phyloP scores from a whole-genome alignment of 352 stramenopile genomes.

The Blastocystis sp. region DNA sequence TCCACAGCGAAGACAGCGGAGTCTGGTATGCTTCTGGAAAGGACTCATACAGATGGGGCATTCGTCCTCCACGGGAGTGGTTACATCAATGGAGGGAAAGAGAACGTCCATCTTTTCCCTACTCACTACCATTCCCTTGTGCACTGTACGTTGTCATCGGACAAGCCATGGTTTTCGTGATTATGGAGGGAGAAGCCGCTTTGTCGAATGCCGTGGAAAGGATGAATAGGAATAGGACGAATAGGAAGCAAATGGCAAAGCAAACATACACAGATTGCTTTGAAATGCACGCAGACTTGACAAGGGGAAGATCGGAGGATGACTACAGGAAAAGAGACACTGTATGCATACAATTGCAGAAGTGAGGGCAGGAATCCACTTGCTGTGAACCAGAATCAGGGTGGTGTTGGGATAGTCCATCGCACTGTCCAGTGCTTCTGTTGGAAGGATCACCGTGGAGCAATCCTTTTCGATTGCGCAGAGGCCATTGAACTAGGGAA shows the following conservation, averaged over 20 bases:
- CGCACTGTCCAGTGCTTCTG: not conserved
- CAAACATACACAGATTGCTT: not conserved
- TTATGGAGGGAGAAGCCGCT: not conserved
- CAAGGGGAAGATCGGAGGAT: not conserved
- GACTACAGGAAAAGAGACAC: not conserved
- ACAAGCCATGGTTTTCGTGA: not conserved
- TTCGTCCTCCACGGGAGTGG: not conserved
- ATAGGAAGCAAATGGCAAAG: not conserved
- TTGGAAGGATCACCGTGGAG: conserved; percentile 3
- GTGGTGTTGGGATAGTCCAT: not conserved
- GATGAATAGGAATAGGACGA: conserved; percentile 45
- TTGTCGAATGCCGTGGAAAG: conserved; percentile 21
- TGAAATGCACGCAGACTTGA: conserved; percentile 24
- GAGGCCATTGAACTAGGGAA: conserved; percentile 21
- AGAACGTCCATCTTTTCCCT: conserved; percentile 18
- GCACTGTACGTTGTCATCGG: not conserved
- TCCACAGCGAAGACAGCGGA: conserved; percentile 3
- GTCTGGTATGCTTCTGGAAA: not conserved
- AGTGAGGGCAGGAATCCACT: not conserved
- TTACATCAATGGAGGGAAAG: conserved; percentile 26
- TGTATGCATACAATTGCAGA: not conserved
- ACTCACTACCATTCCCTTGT: not conserved
- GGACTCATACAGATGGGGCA: conserved; percentile 39
- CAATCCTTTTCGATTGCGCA: not conserved
- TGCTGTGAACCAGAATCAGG: not conserved